Evolutionary conservation across 768 basidiomycete genomes (phyloP).

Genomic region (Lepiota subincarnata): DNA sequence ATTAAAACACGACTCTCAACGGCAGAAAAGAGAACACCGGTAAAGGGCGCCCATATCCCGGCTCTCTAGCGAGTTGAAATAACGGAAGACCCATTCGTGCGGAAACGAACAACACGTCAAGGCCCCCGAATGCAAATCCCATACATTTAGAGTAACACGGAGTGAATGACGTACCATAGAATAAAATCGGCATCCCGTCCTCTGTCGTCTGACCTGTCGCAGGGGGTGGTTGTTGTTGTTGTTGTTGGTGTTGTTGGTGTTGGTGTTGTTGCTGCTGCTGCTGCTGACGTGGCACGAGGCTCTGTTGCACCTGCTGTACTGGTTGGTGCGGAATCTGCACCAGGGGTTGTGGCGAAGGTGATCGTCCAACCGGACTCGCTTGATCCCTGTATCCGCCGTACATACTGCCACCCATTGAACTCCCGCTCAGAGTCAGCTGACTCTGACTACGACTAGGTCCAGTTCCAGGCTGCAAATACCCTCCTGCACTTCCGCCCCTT

Average conservation of each 20-base stretch:
- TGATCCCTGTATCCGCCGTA: conserved; percentile 37
- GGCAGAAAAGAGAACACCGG: not conserved
- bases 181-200: conserved; percentile 76
- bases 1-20: not conserved
- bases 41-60: not conserved
- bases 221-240: conserved; percentile 14
- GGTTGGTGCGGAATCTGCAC: not conserved
- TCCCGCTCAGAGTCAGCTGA: conserved; percentile 23
- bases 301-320: conserved; percentile 9
- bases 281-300: conserved; percentile 11
- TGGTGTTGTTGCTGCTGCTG: too few relatives aligned
- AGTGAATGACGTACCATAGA: conserved; percentile 66
- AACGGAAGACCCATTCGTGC: not conserved
- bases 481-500: conserved; percentile 2
- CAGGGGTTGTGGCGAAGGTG: conserved; percentile 33
- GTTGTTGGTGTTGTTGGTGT: too few relatives aligned
- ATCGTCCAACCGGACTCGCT: conserved; percentile 27
- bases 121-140: not conserved
- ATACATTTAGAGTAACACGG: not conserved
- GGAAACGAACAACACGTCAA: not conserved
- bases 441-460: conserved; percentile 26
- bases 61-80: not conserved
- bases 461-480: conserved; percentile 29
- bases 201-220: conserved; percentile 67
- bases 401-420: conserved; percentile 31